Base-by-base conservation (phyloP, 2,329 filamentous ascomycete species). In the Calonectria pseudoreteaudii region DNA sequence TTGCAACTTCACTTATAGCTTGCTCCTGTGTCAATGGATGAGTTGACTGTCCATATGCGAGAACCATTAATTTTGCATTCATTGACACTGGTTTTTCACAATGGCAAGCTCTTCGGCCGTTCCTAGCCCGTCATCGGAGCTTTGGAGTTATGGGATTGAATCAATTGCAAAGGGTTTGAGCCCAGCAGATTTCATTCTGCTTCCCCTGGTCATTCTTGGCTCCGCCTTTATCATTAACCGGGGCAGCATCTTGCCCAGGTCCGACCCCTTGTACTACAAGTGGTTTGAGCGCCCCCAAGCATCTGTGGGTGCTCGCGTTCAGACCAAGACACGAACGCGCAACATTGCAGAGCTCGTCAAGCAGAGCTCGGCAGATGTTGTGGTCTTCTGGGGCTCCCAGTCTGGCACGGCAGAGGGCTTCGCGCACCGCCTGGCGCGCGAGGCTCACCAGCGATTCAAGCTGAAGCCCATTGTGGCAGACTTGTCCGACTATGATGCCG, bases 351-450 rank as follows among this genome's bases (percentile, higher is more conserved):
- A 70, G 30, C 20, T 66, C 3, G 41, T 67, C 23, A 38, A 50
- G 5, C 20, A 70, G 31, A 70, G 9, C 31, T 60, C 62, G 18
- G 50, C 71, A 20, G 71, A 73, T 16, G 26, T 72, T 31, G 71
- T 73, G 3, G 53, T 73, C 3, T 70, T 73, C 44, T 73, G 67
- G 67, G 71, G 71, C 20, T 73, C 71, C 1, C 71, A 73, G 26
- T 70, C 71, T 10, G 71, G 71, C 4, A 73, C 67, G 5, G 67
- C 71, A 13, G 71, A 73, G 44, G 71, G 62, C 2, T 73, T 70
- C 11, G 71, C 71, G 2, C 62, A 66, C 20, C 71, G 71, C 2
- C 47, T 73, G 8, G 62, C 71, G 1, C 64, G 67, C 14, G 71
- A 73, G n/a, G 53, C 62, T n/a, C 67, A 73, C 16, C 60, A 64